Evolutionary conservation across 106 monocot genomes (phyloP).

Genomic region (Allium cepa): DNA sequence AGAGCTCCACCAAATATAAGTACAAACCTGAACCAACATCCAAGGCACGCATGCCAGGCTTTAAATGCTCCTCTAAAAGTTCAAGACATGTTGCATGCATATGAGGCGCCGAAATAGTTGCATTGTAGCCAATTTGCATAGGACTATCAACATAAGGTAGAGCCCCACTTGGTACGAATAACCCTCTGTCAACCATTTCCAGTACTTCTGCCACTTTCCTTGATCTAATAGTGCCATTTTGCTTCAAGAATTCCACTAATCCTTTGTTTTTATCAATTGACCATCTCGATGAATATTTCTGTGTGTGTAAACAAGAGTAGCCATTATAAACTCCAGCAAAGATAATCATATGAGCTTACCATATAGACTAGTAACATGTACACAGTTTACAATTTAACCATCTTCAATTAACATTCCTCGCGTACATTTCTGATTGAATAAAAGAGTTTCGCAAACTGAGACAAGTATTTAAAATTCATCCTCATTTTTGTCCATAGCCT

Average conservation of each 20-base stretch:
- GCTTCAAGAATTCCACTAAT: constrained; percentile 54
- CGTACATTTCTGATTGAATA: too few relatives aligned
- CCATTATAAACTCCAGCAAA: neutral
- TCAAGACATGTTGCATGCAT: constrained; percentile 93
- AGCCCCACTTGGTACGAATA: constrained; percentile 55
- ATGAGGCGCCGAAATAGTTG: constrained; percentile 95
- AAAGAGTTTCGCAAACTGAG: too few relatives aligned
- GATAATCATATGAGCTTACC: too few relatives aligned
- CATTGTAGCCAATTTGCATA: constrained; percentile 86
- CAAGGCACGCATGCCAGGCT: constrained; percentile 79
- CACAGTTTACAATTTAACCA: too few relatives aligned
- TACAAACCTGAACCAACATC: constrained; percentile 85
- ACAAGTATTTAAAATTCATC: too few relatives aligned
- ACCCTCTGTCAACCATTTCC: constrained; percentile 65
- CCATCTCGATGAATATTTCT: constrained; percentile 23
- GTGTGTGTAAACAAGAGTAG: neutral
- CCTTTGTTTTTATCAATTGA: constrained; percentile 61
- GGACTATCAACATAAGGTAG: constrained; percentile 73
- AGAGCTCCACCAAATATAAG: neutral
- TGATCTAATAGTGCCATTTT: constrained; percentile 57
- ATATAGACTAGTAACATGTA: too few relatives aligned
- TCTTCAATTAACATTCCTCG: too few relatives aligned
- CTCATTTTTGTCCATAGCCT: too few relatives aligned
- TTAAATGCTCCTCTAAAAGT: constrained; percentile 60
- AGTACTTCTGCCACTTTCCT: constrained; percentile 76